Conservation (phyloP, 2,329 filamentous ascomycete species). For the Colletotrichum theobromicola region DNA sequence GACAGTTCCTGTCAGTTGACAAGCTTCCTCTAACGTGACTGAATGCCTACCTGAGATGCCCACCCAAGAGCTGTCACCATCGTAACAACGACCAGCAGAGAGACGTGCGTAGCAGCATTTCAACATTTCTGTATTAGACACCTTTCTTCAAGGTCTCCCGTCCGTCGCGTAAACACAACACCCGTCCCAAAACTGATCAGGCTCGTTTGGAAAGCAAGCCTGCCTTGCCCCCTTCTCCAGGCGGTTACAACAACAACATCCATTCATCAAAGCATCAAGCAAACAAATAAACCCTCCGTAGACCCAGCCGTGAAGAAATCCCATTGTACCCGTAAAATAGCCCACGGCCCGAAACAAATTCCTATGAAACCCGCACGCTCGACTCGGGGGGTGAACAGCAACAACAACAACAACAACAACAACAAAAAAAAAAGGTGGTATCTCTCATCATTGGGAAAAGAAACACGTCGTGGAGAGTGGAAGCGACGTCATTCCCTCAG, state of each 20-base stretch:
- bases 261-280: not conserved
- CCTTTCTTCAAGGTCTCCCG: not conserved
- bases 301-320: not conserved
- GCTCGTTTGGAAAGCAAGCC: not conserved
- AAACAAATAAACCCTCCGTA: not conserved
- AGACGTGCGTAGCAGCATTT: not conserved
- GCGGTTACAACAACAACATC: not conserved
- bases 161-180: not conserved
- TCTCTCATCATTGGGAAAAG: not conserved
- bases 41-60: not conserved
- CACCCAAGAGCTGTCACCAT: rapidly evolving
- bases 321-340: not conserved
- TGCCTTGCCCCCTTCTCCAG: not conserved
- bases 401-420: no score
- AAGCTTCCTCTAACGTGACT: not conserved
- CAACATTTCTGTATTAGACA: not conserved
- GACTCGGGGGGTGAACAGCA: no score
- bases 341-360: not conserved
- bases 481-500: no score
- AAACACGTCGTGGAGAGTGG: not conserved
- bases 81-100: rapidly evolving
- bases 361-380: not conserved
- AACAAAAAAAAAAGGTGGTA: not conserved
- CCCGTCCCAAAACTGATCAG: not conserved
- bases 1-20: not conserved